phyloP scores from a whole-genome alignment of 2,329 filamentous ascomycete genomes.

The Emericellopsis cladophorae region DNA sequence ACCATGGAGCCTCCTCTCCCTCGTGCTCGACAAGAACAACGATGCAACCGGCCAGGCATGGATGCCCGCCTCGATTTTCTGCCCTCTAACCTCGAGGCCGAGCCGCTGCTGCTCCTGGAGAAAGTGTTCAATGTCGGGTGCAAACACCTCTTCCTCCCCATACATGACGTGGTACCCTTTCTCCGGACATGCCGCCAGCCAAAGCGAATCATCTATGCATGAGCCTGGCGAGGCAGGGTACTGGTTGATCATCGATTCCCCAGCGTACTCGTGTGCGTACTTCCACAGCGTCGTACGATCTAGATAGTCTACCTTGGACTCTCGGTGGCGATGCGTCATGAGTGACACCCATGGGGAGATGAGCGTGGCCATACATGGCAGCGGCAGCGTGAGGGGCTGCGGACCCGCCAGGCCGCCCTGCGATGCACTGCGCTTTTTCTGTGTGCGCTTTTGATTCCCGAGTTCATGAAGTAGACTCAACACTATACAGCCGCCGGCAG shows the following conservation, averaged over 20 bases:
- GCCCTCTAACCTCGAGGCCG: constrained; percentile 39
- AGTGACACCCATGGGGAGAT: constrained; percentile 76
- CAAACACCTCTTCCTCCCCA: constrained; percentile 68
- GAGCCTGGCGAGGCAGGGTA: constrained; percentile 49
- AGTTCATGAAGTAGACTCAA: constrained; percentile 61
- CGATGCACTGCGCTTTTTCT: constrained; percentile 7
- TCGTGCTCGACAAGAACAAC: constrained; percentile 37
- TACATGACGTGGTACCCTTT: constrained; percentile 59
- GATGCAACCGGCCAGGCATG: constrained; percentile 74
- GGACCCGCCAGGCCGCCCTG: constrained; percentile 6
- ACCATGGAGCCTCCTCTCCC: constrained; percentile 37
- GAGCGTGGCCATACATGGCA: constrained; percentile 46
- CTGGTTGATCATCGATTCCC: constrained; percentile 23
- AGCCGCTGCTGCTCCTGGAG: constrained; percentile 40
- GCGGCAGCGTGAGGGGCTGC: constrained; percentile 10
- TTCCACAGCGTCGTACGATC: constrained; percentile 51
- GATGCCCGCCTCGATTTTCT: constrained; percentile 53
- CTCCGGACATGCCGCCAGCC: constrained; percentile 52
- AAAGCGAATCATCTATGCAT: constrained; percentile 53
- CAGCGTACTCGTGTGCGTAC: constrained; percentile 57
- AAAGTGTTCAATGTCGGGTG: constrained; percentile 52
- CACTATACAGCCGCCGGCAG: constrained; percentile 63
- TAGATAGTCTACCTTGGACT: constrained; percentile 66
- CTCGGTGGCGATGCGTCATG: constrained; percentile 51
- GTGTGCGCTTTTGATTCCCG: constrained; percentile 20